These are phyloP conservation scores for Pseudocercospora crystallina DNA, from an alignment of 2,329 filamentous ascomycete genomes.

Conservation along the genomic window DNA sequence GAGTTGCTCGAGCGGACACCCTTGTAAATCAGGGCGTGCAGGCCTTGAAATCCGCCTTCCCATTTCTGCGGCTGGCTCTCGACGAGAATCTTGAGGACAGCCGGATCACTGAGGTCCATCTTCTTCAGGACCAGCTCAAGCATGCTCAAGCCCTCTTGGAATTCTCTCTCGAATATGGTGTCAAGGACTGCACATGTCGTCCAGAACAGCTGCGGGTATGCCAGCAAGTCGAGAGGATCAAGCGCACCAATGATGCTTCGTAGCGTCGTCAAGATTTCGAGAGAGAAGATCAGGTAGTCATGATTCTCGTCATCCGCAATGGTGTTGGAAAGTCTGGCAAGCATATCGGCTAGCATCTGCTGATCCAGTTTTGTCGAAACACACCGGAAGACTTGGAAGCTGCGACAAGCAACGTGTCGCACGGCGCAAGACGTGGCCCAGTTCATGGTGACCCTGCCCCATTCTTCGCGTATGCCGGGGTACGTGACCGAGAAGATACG, in stretches of 20 bases:
- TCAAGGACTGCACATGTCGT: constrained; percentile 94
- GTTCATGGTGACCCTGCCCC: constrained; percentile 83
- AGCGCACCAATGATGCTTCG: constrained; percentile 88
- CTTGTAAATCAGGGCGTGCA: constrained; percentile 86
- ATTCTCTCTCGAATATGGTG: constrained; percentile 94
- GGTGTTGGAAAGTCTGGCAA: constrained; percentile 90
- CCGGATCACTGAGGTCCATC: constrained; percentile 72
- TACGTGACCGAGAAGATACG: constrained; percentile 82
- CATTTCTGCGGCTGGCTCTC: constrained; percentile 81
- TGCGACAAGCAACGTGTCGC: constrained; percentile 88
- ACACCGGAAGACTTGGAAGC: constrained; percentile 95
- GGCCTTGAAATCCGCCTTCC: constrained; percentile 84
- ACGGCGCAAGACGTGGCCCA: constrained; percentile 98
- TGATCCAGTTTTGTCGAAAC: constrained; percentile 89
- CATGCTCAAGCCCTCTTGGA: constrained; percentile 88
- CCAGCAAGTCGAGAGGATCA: constrained; percentile 72
- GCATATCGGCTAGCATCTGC: constrained; percentile 94
- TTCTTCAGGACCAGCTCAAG: constrained; percentile 82
- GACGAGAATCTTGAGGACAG: constrained; percentile 67
- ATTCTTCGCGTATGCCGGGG: constrained; percentile 83
- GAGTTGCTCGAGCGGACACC: constrained; percentile 84
- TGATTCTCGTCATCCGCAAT: constrained; percentile 85
- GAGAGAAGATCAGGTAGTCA: constrained; percentile 94
- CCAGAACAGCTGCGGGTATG: constrained; percentile 98
- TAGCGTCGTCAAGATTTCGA: constrained; percentile 94